Conservation (phyloP, 2,329 filamentous ascomycete genomes). For the Paecilomyces fulvus region DNA sequence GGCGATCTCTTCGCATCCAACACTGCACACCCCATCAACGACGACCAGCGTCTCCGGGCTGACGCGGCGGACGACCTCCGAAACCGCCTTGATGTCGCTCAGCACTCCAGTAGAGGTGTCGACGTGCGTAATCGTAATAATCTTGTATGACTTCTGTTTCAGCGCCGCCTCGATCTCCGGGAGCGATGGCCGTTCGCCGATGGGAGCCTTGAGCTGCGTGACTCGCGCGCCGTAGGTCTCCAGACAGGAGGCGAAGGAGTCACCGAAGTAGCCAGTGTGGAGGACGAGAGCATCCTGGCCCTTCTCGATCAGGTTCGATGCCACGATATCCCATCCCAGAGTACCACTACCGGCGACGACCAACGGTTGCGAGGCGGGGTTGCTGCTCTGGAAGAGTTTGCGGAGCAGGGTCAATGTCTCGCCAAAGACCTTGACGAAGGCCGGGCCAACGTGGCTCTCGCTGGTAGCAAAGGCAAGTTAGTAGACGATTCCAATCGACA, state of each 20-base stretch:
- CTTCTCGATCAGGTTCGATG: constrained; percentile 83
- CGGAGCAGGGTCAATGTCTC: constrained; percentile 82
- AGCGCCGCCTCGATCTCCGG: constrained; percentile 82
- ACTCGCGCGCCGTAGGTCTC: constrained; percentile 83
- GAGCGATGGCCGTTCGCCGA: constrained; percentile 79
- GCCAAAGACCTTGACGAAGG: constrained; percentile 83
- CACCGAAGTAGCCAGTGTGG: constrained; percentile 94
- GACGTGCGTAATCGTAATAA: constrained; percentile 90
- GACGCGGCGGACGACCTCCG: constrained; percentile 73
- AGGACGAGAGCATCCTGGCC: constrained; percentile 88
- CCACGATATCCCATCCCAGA: constrained; percentile 91
- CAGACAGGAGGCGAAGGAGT: constrained; percentile 89
- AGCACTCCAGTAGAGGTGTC: constrained; percentile 96
- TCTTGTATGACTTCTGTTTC: constrained; percentile 85
- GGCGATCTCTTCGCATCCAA: constrained; percentile 88
- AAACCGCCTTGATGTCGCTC: constrained; percentile 76
- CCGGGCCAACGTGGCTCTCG: constrained; percentile 85
- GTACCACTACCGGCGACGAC: constrained; percentile 92
- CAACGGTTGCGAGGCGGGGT: constrained; percentile 78
- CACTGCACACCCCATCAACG: constrained; percentile 94
- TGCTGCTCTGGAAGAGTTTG: constrained; percentile 86
- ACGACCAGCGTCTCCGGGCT: constrained; percentile 86
- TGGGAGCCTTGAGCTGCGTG: constrained; percentile 80
- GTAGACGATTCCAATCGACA: background rate
- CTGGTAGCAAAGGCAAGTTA: constrained; percentile 38